Conservation (phyloP, 331 rosid species). For the Quercus lobata region DNA sequence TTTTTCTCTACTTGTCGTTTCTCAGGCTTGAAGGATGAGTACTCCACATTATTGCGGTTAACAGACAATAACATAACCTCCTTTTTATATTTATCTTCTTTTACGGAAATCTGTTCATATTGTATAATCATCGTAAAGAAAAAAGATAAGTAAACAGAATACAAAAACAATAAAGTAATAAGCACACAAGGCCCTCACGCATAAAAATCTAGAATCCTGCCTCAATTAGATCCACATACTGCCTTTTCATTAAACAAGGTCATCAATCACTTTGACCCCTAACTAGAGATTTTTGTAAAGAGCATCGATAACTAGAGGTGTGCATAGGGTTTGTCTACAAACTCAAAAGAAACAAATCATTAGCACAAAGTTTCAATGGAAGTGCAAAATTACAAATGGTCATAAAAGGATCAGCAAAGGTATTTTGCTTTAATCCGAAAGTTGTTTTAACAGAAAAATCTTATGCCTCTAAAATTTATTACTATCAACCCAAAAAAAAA, state of each 20-base stretch:
- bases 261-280: background rate
- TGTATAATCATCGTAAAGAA: constrained; percentile 15
- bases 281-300: background rate
- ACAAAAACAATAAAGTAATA: background rate
- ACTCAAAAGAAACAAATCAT: background rate
- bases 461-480: background rate
- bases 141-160: background rate
- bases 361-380: background rate
- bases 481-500: background rate
- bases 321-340: background rate
- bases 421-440: background rate
- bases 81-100: constrained; percentile 88
- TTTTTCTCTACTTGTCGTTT: constrained; percentile 60
- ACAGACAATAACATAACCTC: constrained; percentile 57
- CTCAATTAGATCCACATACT: background rate
- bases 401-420: background rate
- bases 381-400: background rate
- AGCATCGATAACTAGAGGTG: background rate
- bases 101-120: constrained; percentile 63
- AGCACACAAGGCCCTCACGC: background rate
- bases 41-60: constrained; percentile 65
- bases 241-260: background rate
- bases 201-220: background rate
- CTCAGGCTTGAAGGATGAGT: constrained; percentile 82
- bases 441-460: background rate